A percentile compares a stretch with the other conserved stretches of the same genome.
These are phyloP conservation scores for Houttuynia cordata DNA, from an alignment of 164 flowering plant species.

Conservation along the genomic window DNA sequence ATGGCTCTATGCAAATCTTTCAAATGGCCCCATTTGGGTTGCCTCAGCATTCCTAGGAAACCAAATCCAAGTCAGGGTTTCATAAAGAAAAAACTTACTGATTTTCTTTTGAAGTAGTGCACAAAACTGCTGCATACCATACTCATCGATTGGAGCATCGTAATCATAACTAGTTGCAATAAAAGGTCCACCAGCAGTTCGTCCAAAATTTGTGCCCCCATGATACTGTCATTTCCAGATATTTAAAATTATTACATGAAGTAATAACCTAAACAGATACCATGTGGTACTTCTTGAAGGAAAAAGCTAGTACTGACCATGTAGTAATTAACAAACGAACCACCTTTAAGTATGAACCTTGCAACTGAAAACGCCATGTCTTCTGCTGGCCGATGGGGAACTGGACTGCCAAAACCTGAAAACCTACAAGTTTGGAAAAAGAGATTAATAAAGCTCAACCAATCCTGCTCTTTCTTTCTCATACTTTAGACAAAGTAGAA, in stretches of 20 bases:
- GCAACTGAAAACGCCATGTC: conserved; percentile 73
- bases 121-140: conserved; percentile 17
- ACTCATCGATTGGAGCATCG: conserved; percentile 85
- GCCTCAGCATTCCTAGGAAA: not conserved
- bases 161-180: conserved; percentile 66
- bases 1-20: conserved; percentile 76
- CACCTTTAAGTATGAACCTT: conserved; percentile 74
- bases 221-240: conserved; percentile 31
- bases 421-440: conserved; percentile 21
- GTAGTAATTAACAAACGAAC: conserved; percentile 65
- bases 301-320: conserved; percentile 13
- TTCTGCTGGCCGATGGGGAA: conserved; percentile 86
- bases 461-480: not conserved
- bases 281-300: conserved; percentile 5
- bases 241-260: not conserved
- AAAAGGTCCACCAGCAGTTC: conserved; percentile 43
- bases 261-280: conserved; percentile 13
- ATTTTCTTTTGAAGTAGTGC: not conserved
- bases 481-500: not conserved
- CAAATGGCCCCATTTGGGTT: conserved; percentile 45
- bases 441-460: not conserved
- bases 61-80: not conserved
- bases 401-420: conserved; percentile 80
- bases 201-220: conserved; percentile 71
- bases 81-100: not conserved